phyloP scores from a whole-genome alignment of 1,139 yeast genomes.

The Yamadazyma dushanensis region DNA sequence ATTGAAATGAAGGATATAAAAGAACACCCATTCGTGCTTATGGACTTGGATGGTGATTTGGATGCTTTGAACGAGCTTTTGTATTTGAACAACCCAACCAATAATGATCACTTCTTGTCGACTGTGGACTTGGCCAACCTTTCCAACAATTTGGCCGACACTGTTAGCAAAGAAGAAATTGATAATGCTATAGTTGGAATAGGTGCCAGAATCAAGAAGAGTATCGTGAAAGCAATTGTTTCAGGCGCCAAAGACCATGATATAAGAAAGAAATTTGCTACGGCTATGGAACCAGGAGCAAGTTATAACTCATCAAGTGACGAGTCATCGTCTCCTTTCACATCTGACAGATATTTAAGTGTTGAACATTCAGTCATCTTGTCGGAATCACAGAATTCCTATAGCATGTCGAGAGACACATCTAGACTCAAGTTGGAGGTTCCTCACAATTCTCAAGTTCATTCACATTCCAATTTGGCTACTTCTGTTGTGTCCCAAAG shows the following conservation, averaged over 20 bases:
- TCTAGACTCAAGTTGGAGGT: conserved; percentile 3
- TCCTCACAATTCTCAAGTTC: conserved; percentile 8
- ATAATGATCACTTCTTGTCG: conserved; percentile 8
- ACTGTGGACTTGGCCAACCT: conserved; percentile 8
- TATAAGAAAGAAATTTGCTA: conserved; percentile 21
- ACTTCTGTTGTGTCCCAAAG: neutral
- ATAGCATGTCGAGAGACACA: conserved; percentile 10
- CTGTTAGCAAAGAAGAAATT: conserved; percentile 19
- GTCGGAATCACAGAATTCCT: conserved; percentile 28
- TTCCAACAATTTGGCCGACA: conserved; percentile 1
- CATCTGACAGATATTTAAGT: conserved; percentile 10
- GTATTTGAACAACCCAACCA: conserved; percentile 26
- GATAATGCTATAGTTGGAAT: conserved; percentile 80
- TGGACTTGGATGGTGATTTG: conserved; percentile 53
- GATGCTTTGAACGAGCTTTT: conserved; percentile 41
- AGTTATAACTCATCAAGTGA: conserved; percentile 32
- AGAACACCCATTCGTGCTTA: conserved; percentile 71
- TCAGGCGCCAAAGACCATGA: conserved; percentile 33
- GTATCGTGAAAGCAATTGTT: conserved; percentile 54
- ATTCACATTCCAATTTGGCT: conserved; percentile 7
- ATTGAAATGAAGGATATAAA: conserved; percentile 74
- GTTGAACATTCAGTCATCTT: conserved; percentile 34
- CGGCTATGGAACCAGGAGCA: conserved; percentile 26
- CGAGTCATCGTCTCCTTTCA: conserved; percentile 23
- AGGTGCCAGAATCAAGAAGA: conserved; percentile 63